Percentiles rank a stretch among this genome's conserved stretches.
Conservation (phyloP, 1,284 basidiomycete species). For the Boletus semigastroideus region DNA sequence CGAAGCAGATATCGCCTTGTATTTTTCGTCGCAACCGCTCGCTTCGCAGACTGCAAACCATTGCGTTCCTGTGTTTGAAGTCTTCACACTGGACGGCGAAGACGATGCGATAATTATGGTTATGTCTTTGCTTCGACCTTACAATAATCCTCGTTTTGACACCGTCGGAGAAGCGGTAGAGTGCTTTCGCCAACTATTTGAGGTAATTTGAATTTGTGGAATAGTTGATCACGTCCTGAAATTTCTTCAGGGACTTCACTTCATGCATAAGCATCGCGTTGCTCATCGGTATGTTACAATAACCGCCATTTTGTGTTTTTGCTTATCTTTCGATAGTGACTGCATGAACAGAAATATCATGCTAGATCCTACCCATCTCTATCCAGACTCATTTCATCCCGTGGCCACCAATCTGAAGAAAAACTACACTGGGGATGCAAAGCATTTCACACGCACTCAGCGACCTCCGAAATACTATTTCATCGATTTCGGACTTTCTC, state of each 20-base stretch:
- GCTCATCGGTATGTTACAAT: conserved; percentile 9
- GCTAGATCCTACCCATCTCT: conserved; percentile 38
- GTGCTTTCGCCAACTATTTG: conserved; percentile 36
- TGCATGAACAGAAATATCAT: conserved; percentile 38
- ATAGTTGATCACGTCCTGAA: background rate
- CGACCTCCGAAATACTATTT: conserved; percentile 17
- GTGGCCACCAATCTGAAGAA: background rate
- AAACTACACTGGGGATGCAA: conserved; percentile 6
- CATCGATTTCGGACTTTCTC: conserved; percentile 40
- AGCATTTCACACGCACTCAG: conserved; percentile 20
- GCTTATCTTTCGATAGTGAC: conserved; percentile 1
- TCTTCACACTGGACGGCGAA: conserved; percentile 17
- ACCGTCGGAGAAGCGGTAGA: conserved; percentile 37
- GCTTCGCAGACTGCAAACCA: conserved; percentile 30
- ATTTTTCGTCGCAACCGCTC: conserved; percentile 20
- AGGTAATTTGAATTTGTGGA: conserved; percentile 24
- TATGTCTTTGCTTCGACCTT: conserved; percentile 35
- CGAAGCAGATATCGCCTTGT: conserved; percentile 30
- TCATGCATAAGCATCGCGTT: conserved; percentile 19
- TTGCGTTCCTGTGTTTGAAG: conserved; percentile 37
- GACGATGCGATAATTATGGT: conserved; percentile 23
- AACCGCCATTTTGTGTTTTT: background rate
- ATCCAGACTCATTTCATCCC: conserved; percentile 18
- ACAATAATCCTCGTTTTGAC: conserved; percentile 27
- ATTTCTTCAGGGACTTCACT: conserved; percentile 14